Evolutionary conservation across 257 asterid species (phyloP).

Genomic region (Marsdenia floribunda): DNA sequence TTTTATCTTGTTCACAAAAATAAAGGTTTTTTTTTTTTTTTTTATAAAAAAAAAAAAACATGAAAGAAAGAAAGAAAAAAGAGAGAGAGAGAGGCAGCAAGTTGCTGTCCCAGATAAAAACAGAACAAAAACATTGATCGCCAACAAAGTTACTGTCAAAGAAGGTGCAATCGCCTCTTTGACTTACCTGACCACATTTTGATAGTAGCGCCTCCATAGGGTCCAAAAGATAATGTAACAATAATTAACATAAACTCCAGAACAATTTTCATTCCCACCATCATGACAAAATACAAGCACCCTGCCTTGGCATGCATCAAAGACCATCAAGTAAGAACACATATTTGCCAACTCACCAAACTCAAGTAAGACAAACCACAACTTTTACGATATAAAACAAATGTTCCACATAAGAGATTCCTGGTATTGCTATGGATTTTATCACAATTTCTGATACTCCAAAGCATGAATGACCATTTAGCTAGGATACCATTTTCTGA

Average conservation of each 20-base stretch:
- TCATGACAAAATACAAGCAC: constrained; percentile 4
- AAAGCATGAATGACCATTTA: background rate
- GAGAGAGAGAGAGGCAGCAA: no score
- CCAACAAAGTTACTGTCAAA: constrained; percentile 1
- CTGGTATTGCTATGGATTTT: background rate
- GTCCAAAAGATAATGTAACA: constrained; percentile 4
- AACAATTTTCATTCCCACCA: constrained; percentile 9
- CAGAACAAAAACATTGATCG: background rate
- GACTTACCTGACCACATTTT: constrained; percentile 3
- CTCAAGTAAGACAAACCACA: background rate
- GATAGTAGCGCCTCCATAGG: background rate
- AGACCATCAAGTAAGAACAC: constrained; percentile 9
- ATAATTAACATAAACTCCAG: background rate
- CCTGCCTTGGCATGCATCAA: constrained; percentile 8
- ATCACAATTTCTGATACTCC: background rate
- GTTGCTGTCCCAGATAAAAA: background rate
- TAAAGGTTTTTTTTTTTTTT: background rate
- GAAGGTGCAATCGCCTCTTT: background rate
- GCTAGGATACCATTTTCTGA: background rate
- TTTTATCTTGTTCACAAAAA: background rate
- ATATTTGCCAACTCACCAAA: background rate
- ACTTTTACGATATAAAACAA: background rate
- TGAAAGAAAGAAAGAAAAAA: background rate
- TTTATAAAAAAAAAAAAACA: no score
- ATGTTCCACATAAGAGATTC: background rate